Evolutionary conservation across 495 filamentous ascomycete species (phyloP), one percentile per base, ranked within the genome.

Genomic region (Lasiosphaeria hispida): DNA sequence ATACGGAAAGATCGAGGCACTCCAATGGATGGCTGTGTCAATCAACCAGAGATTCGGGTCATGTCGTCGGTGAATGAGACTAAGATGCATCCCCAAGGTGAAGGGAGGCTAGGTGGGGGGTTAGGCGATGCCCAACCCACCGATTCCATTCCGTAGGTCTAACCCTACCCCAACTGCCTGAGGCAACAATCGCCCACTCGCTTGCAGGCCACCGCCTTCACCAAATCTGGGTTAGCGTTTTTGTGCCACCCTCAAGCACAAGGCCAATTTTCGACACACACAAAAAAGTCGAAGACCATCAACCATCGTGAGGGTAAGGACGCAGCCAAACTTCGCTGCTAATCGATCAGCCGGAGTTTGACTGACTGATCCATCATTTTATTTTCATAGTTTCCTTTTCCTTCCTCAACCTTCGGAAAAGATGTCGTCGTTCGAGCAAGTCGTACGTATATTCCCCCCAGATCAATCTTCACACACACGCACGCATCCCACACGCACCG

Each of bases 391-490:
- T 63, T 62, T 62, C 60, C 50, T 59, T 68, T 67, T 61, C 58
- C 64, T 62, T 60, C 59, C 58, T 56, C 62, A 70, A 67, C 67
- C 62, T 67, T 61, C 62, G 65, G 83, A 80, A 89, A 96, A 83
- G 82, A 97, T 97, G 93, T 96, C 93, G 82, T 85, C 89, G 76
- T 96, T 95, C 82, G 93, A 97, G 81, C 83, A 87, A 79, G 91
- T 96, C 81, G 90, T 97, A 84, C 82, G 91, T 93, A 76, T 61
- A 49, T 15, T 56, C 62, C 64, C 50, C 23, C 23, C 23, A 30
- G 23, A 30, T 30, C 58, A 54, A 45, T 41, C 45, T 53, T 40
- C 40, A 45, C 17, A 40, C n/a, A 23, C 43, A 34, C 47, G 23
- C 38, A 36, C 41, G 23, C 23, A 30, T 30, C 23, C 2, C 23